phyloP scores from a whole-genome alignment of 805 yeast species.

The Pichia cephalocereana region DNA sequence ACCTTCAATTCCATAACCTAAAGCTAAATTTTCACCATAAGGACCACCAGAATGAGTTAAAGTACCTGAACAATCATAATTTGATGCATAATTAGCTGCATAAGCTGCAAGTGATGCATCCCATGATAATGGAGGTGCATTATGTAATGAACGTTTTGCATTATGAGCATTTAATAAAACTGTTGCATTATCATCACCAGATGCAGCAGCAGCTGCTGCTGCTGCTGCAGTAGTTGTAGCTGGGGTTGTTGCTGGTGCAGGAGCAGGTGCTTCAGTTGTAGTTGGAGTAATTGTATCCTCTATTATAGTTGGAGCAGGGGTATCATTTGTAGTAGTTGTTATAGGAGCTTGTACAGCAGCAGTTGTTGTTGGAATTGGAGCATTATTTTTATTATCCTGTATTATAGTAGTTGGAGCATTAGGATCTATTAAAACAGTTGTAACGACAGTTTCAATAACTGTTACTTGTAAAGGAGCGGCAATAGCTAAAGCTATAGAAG shows the following conservation, averaged over 20 bases:
- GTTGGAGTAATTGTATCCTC: conserved; percentile 9
- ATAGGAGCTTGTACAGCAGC: neutral
- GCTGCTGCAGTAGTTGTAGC: conserved; percentile 8
- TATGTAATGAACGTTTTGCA: conserved; percentile 45
- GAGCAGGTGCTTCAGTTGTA: too few relatives aligned
- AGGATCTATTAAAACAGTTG: conserved; percentile 18
- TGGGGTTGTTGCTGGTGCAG: too few relatives aligned
- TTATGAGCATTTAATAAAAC: conserved; percentile 55
- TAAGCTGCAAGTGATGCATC: conserved; percentile 38
- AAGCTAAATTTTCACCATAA: conserved; percentile 73
- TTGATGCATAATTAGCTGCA: conserved; percentile 52
- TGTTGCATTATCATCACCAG: conserved; percentile 15
- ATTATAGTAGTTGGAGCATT: neutral
- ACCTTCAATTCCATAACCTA: conserved; percentile 49
- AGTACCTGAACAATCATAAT: conserved; percentile 49
- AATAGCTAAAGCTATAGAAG: conserved; percentile 3
- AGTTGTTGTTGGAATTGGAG: neutral
- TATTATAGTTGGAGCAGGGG: neutral
- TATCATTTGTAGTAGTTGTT: conserved; percentile 4
- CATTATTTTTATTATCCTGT: too few relatives aligned
- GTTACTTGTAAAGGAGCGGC: conserved; percentile 19
- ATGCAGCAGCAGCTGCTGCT: conserved; percentile 2
- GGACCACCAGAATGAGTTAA: conserved; percentile 56
- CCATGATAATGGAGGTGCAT: conserved; percentile 49
- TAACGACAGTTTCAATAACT: conserved; percentile 17